Evolutionary conservation across 441 rosid species (phyloP).

Genomic region (Daphne laureola): DNA sequence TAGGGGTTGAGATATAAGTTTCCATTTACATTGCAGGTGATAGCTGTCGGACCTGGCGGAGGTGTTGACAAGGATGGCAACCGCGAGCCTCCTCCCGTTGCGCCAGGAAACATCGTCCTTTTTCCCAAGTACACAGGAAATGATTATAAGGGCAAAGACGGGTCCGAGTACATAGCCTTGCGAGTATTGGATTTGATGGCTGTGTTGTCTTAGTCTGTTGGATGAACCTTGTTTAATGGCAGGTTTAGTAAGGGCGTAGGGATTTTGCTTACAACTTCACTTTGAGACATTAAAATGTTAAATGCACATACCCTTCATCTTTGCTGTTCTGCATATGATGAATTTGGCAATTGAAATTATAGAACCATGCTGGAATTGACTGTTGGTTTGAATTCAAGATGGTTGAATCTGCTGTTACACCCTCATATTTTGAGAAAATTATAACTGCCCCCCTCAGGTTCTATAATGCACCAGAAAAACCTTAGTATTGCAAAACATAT

Average conservation of each 20-base stretch:
- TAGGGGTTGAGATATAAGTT: too few relatives aligned
- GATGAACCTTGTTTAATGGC: conserved; percentile 5
- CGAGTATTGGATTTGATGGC: conserved; percentile 89
- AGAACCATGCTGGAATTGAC: too few relatives aligned
- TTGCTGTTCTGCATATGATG: too few relatives aligned
- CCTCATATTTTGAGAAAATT: too few relatives aligned
- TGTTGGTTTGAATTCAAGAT: too few relatives aligned
- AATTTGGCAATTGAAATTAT: too few relatives aligned
- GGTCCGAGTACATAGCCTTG: conserved; percentile 65
- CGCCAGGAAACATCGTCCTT: conserved; percentile 69
- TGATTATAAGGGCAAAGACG: conserved; percentile 79
- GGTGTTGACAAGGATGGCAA: conserved; percentile 66
- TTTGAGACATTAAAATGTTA: neutral
- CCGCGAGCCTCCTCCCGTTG: conserved; percentile 32
- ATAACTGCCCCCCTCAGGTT: too few relatives aligned
- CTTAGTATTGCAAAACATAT: too few relatives aligned
- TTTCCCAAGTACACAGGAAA: conserved; percentile 90
- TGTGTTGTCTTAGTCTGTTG: conserved; percentile 52
- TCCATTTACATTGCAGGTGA: conserved; percentile 34
- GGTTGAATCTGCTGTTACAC: too few relatives aligned
- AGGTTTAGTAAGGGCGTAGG: conserved; percentile 2
- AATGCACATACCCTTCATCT: too few relatives aligned
- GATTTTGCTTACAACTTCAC: conserved; percentile 5
- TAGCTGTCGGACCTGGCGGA: conserved; percentile 81
- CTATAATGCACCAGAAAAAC: too few relatives aligned